A percentile compares a stretch with the other conserved stretches of the same genome.
Conservation (phyloP, 352 stramenopile genomes). For the Halophytophthora polymorphica region DNA sequence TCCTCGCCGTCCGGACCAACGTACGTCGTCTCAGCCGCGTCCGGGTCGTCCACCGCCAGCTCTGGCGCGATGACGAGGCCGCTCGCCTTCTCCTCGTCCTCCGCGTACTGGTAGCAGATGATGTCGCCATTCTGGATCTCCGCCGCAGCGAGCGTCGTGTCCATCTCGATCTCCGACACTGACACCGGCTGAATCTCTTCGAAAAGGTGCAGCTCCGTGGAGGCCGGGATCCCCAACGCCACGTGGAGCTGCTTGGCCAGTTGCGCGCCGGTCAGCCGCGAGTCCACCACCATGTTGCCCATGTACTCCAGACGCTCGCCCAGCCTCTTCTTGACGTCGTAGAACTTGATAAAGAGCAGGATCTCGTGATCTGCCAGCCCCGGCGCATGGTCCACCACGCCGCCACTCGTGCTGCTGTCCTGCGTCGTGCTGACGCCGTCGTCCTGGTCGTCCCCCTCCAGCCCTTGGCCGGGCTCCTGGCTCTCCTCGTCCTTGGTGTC, state of each 20-base stretch:
- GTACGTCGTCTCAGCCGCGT: constrained; percentile 19
- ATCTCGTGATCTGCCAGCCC: constrained; percentile 46
- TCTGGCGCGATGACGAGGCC: constrained; percentile 15
- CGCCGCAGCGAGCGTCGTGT: constrained; percentile 32
- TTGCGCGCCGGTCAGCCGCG: constrained; percentile 50
- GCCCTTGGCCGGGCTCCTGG: constrained; percentile 9
- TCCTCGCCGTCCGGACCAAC: constrained; percentile 25
- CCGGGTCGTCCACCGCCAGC: constrained; percentile 22
- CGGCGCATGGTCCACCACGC: constrained; percentile 9
- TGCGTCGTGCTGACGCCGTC: constrained; percentile 8
- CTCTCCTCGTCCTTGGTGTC: constrained; percentile 17
- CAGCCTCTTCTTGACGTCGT: constrained; percentile 60
- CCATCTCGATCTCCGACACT: constrained; percentile 56
- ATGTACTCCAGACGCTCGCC: constrained; percentile 72
- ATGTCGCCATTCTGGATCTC: constrained; percentile 87
- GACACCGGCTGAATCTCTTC: constrained; percentile 73
- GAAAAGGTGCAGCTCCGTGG: constrained; percentile 60
- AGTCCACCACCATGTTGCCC: constrained; percentile 73
- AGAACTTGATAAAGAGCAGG: constrained; percentile 84
- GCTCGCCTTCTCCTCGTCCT: constrained; percentile 28
- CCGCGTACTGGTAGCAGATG: constrained; percentile 69
- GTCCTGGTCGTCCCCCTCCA: constrained; percentile 9
- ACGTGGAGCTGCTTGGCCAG: constrained; percentile 50
- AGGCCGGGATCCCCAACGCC: constrained; percentile 43
- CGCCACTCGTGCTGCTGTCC: constrained; percentile 7